Percentiles rank a stretch among this genome's conserved stretches.
phyloP scores from a whole-genome alignment of 1,139 yeast species.

The Chernovozyma aurita region DNA sequence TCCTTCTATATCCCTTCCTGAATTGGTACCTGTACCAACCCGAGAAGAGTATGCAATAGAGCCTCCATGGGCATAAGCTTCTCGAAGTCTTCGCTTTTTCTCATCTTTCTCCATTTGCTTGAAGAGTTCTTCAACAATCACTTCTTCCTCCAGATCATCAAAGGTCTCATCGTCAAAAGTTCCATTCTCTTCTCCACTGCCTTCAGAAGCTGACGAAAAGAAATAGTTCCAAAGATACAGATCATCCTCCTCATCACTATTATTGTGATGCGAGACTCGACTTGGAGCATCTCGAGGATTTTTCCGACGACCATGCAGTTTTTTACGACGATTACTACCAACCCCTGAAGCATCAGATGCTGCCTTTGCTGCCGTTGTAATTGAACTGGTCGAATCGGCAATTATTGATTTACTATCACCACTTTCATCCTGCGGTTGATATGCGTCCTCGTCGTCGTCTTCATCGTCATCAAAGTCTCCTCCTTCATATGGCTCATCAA shows the following conservation, averaged over 20 bases:
- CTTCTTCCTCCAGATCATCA: constrained; percentile 8
- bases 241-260: constrained; percentile 46
- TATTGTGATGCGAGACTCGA: constrained; percentile 8
- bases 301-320: neutral
- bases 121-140: constrained; percentile 7
- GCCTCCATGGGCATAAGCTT: constrained; percentile 1
- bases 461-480: neutral
- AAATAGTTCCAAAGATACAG: constrained; percentile 54
- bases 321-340: neutral
- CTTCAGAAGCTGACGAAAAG: constrained; percentile 32
- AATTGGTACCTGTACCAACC: constrained; percentile 5
- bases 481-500: neutral
- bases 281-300: constrained; percentile 3
- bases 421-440: constrained; percentile 7
- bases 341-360: neutral
- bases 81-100: constrained; percentile 8
- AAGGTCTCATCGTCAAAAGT: neutral
- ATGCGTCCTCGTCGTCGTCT: neutral
- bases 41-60: neutral
- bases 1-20: neutral
- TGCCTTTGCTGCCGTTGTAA: neutral
- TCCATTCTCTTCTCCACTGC: constrained; percentile 13
- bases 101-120: constrained; percentile 5
- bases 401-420: neutral
- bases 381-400: neutral